A percentile compares a stretch with the other conserved stretches of the same genome.
Conservation (phyloP, 179 eudicot species). For the Sideroxylon spinosum region DNA sequence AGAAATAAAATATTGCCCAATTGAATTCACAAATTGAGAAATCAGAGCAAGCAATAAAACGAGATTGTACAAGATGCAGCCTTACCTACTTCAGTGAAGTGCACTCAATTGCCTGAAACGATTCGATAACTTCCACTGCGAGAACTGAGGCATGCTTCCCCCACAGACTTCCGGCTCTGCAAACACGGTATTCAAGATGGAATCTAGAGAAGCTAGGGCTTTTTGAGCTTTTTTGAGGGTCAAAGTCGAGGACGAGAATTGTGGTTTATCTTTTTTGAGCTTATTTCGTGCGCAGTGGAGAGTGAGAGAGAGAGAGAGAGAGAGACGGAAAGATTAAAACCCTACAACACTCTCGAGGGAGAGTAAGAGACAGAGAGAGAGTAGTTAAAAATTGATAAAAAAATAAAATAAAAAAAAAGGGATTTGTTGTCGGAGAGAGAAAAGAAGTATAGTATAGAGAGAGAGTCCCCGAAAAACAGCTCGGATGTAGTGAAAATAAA, state of each 20-base stretch:
- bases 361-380: not conserved
- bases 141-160: constrained; percentile 18
- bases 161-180: constrained; percentile 13
- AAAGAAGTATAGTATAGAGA: not conserved
- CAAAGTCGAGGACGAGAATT: not conserved
- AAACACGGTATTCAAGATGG: not conserved
- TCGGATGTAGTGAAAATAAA: not conserved
- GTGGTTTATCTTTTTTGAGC: constrained; percentile 23
- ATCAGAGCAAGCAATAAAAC: not conserved
- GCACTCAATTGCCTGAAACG: constrained; percentile 4
- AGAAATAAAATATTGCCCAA: not conserved
- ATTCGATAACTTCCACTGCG: constrained; percentile 10
- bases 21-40: constrained; percentile 3
- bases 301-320: constrained; percentile 19
- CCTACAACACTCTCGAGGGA: constrained; percentile 1
- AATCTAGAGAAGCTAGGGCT: constrained; percentile 12
- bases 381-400: no score
- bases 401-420: not conserved
- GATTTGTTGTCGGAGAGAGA: constrained; percentile 3
- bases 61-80: not conserved
- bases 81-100: constrained; percentile 25
- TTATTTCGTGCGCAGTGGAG: constrained; percentile 29
- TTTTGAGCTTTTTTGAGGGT: not conserved
- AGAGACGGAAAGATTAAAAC: constrained; percentile 17
- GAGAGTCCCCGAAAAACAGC: not conserved